A percentile compares a stretch with the other conserved stretches of the same genome.
Evolutionary conservation across 768 basidiomycete genomes (phyloP).

Genomic region (Boletus sp.): DNA sequence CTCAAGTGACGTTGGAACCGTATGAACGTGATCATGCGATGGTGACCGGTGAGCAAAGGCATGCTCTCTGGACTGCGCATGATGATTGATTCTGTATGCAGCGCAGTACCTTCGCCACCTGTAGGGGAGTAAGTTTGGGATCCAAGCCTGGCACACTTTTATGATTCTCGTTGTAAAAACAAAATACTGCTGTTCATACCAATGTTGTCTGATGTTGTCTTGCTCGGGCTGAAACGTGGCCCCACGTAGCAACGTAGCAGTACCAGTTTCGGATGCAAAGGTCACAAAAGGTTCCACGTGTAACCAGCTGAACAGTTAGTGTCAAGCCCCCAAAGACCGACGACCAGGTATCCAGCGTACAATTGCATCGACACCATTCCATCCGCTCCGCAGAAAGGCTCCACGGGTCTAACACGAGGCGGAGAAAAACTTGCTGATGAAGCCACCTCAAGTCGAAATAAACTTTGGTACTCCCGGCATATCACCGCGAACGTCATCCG

Average conservation of each 20-base stretch:
- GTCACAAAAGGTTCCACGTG: slow-evolving; percentile 7
- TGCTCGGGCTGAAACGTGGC: background rate
- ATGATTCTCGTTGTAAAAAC: slow-evolving; percentile 2
- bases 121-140: slow-evolving; percentile 15
- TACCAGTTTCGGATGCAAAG: background rate
- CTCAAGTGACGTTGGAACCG: slow-evolving; percentile 93
- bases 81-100: slow-evolving; percentile 14
- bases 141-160: background rate
- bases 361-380: background rate
- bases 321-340: background rate
- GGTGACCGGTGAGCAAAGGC: slow-evolving; percentile 62
- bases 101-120: slow-evolving; percentile 48
- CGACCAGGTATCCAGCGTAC: background rate
- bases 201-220: slow-evolving; percentile 17
- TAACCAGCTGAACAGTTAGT: background rate
- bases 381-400: background rate
- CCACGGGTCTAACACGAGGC: slow-evolving; percentile 7
- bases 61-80: background rate
- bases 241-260: background rate
- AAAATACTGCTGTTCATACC: slow-evolving; percentile 18
- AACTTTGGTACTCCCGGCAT: slow-evolving; percentile 61
- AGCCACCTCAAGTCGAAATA: slow-evolving; percentile 63
- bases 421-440: slow-evolving; percentile 43
- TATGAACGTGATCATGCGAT: slow-evolving; percentile 91
- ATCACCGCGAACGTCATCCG: slow-evolving; percentile 52